These are phyloP conservation scores for Dunaliella salina DNA, from an alignment of 163 green algal species.

Conservation along the genomic window DNA sequence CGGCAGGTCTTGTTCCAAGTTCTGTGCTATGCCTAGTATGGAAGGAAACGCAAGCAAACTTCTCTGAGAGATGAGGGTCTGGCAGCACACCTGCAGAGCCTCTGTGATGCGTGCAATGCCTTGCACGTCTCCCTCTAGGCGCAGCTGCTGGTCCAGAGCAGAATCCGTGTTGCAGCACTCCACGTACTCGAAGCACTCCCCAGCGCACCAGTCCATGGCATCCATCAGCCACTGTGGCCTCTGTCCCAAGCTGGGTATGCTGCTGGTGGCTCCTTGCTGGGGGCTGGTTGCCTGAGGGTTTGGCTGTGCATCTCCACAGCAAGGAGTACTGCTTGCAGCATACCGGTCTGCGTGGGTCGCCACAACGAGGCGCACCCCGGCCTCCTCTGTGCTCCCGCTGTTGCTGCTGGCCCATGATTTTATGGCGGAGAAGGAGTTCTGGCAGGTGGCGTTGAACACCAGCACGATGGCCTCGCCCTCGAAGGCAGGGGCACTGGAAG, in stretches of 20 bases:
- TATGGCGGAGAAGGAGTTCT: not conserved
- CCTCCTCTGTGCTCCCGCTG: not conserved
- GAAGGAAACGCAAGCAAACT: too few relatives aligned
- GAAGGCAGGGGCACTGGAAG: not conserved
- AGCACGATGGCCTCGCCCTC: slow-evolving; percentile 1
- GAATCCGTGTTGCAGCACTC: not conserved
- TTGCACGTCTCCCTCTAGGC: not conserved
- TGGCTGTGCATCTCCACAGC: not conserved
- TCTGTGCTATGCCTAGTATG: too few relatives aligned
- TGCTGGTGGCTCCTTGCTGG: not conserved
- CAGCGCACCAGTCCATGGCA: slow-evolving; percentile 1
- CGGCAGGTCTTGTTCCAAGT: too few relatives aligned
- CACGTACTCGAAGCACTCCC: slow-evolving; percentile 6
- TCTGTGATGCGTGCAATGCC: not conserved
- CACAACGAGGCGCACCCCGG: not conserved
- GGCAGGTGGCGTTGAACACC: not conserved
- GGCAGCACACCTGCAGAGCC: not conserved
- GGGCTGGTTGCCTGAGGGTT: not conserved
- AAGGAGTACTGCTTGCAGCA: not conserved
- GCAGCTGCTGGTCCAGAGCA: not conserved
- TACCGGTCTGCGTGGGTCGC: not conserved
- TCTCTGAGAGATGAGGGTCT: too few relatives aligned
- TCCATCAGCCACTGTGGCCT: not conserved
- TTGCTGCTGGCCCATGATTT: not conserved
- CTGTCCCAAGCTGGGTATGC: too few relatives aligned